Evolutionary conservation across 345 rosid genomes (phyloP), one percentile per base, ranked within the genome.

Genomic region (Eucalyptus sideroxylon): DNA sequence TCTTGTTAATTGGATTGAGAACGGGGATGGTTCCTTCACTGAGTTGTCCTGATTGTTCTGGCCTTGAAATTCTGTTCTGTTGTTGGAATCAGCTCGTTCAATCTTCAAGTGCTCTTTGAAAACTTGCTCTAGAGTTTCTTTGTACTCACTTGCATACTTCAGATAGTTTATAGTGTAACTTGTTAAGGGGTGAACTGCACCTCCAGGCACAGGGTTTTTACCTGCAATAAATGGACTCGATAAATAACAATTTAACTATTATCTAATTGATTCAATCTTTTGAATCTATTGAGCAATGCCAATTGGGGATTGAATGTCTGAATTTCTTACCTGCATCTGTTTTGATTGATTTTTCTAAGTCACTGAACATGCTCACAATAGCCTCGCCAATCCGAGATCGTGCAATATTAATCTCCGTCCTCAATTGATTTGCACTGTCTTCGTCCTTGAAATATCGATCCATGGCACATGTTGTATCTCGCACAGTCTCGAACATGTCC

Each of bases 121-220:
- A n/a, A 98, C 97, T 89, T 96, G 97, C 88, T 98, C 99, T 42
- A 97, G 88, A 2, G 99, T 95, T 50, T 92, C 93, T 83, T 92
- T 97, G 90, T 98, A 97, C 88, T 95, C 98, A 30, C 99, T 95
- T 1, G 97, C 92, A 60, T 94, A 93, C 88, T 95, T 94, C 37
- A 98, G 93, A 88, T 97, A 98, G 90, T 95, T 98, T 97, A 98
- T 90, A 3, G 96, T 96, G 95, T 98, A 98, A 89, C 99, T 96
- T 16, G 99, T 95, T 49, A 96, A 86, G 0, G 99, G 99, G 88
- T 98, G 99, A 55, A 97, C 98, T 3, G 99, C 98, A 0, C 99
- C 99, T 23, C 98, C 98, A 1, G 98, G 99, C 47, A 97, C 98
- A 0, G 95, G 93, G 24, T 95, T 98, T 91, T 93, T 97, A 27